Evolutionary conservation across 176 grass and related monocot species (phyloP), one percentile per base, ranked within the genome.

Genomic region (Olyra latifolia): DNA sequence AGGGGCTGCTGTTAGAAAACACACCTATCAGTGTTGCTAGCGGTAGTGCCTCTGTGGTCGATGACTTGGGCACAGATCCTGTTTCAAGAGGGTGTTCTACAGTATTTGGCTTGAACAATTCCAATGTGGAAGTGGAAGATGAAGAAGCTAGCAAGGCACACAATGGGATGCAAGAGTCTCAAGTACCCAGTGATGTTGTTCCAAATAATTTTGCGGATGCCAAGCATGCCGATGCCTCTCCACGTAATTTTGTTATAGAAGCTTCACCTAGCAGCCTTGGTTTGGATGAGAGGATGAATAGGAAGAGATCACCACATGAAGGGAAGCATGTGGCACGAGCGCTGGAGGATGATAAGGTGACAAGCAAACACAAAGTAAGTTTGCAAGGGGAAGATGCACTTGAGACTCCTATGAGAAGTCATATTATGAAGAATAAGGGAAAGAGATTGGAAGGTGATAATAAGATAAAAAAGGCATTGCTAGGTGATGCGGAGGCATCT

Each of bases 111-210:
- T 12, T 29, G 79, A 66, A 68, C 23, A 16, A 41, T 56, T 72
- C 66, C 38, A 58, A 57, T 66, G 68, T 59, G 40, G 74, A 70
- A 69, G 7, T 22, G 17, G n/a, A 20, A 24, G 72, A 52, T 35
- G 72, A 77, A 63, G 72, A 59, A 81, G 42, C 61, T 82, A 61
- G n/a, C 29, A 77, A 72, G 41, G 23, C 10, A 45, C 66, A 38
- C 10, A 65, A 48, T 67, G 49, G 15, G 47, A 62, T 35, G 71
- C 87, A 76, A 71, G 77, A 80, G 7, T 57, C 62, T 32, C 48
- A 39, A 58, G 59, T 28, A 1, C 20, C 41, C 10, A 38, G 14
- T 19, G 39, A 25, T 86, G 52, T 22, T 79, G 32, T 46, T 75
- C 64, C 0, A 47, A 48, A 54, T 66, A 78, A 58, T 85, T 76